phyloP scores from a whole-genome alignment of 192 early-diverging fungal species.

The Backusella liffmaniae region DNA sequence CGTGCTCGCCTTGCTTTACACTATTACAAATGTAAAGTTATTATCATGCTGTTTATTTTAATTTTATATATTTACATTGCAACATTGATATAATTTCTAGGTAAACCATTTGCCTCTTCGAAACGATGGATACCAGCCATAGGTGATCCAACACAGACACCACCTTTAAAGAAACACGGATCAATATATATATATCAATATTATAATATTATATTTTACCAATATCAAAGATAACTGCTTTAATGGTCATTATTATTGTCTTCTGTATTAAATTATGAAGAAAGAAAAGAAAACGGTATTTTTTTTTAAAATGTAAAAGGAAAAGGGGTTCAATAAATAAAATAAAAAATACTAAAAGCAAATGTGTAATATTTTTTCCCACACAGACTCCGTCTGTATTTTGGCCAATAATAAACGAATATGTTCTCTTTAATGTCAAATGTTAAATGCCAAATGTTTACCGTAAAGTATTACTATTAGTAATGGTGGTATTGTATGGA shows the following conservation, averaged over 20 bases:
- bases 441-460: background rate
- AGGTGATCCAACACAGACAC: slow-evolving; percentile 78
- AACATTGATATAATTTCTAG: slow-evolving; percentile 82
- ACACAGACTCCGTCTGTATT: background rate
- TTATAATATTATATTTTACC: slow-evolving; percentile 30
- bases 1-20: slow-evolving; percentile 37
- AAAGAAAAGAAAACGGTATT: background rate
- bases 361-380: slow-evolving; percentile 7
- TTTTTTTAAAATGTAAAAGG: background rate
- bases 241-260: slow-evolving; percentile 33
- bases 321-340: background rate
- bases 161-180: slow-evolving; percentile 38
- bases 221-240: slow-evolving; percentile 84
- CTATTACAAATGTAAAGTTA: slow-evolving; percentile 1
- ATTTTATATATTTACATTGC: slow-evolving; percentile 51
- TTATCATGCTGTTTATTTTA: background rate
- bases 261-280: background rate
- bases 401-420: background rate
- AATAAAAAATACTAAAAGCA: background rate
- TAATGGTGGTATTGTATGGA: too few species aligned
- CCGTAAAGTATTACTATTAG: background rate
- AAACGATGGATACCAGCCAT: slow-evolving; percentile 73
- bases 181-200: background rate
- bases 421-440: background rate
- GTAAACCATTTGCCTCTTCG: slow-evolving; percentile 63